Base-by-base conservation (phyloP, 1,284 basidiomycete species). In the Microbotryomycetes sp. region DNA sequence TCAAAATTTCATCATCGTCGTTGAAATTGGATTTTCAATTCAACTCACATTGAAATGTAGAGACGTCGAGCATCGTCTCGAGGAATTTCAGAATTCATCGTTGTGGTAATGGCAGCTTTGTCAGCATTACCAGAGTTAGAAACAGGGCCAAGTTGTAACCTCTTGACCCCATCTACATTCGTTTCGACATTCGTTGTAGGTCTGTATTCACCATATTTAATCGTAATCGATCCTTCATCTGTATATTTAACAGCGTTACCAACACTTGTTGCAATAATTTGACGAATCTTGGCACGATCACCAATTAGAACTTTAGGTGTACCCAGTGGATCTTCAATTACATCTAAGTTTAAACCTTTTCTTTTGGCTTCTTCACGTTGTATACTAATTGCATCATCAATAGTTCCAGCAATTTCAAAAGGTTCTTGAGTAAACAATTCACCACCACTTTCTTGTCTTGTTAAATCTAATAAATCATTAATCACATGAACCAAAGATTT, bases 401-500 rank as follows among this genome's bases (percentile, higher is more conserved):
- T 65, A 0, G 72, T 71, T 6, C 68, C 64, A 1, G 68, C 59
- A 4, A 75, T 64, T 52, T 75, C 69, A 51, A 75, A 74, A 3
- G 73, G 73, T 56, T 74, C 74, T 53, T 71, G 69, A 48, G 69
- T 58, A 49, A 73, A 70, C 28, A 74, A 66, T 60, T 72, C 68
- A 31, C 71, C 70, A 55, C 73, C 74, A 30, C 71, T 67, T 59
- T 74, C 73, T 28, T 71, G 70, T 48, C 73, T 66, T 22, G 73
- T 74, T 28, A 75, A 65, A 61, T 75, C 74, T 58, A 75, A 66
- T 47, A 75, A 59, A 62, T 75, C 74, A 51, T 75, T 75, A 70
- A 75, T 74, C 54, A 74, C 73, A 54, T 64, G 62, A 1, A 64
- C 58, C 26, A 64, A 57, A 23, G 58, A 42, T 32, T 56, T 59